Evolutionary conservation across 2,329 filamentous ascomycete genomes (phyloP).

Genomic region (Trichophyton benhamiae): DNA sequence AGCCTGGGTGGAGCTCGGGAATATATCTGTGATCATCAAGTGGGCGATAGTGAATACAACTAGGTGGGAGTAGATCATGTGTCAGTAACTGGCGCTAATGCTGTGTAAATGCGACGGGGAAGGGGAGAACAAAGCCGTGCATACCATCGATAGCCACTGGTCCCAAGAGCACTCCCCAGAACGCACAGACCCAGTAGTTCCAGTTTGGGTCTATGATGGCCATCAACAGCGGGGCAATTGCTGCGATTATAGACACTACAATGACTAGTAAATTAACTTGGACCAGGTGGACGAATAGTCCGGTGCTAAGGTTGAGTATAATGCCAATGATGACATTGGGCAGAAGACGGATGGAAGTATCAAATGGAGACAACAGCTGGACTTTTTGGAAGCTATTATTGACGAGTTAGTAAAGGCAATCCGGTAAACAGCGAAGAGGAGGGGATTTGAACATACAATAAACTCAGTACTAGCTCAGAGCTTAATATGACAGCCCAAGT

Average conservation of each 20-base stretch:
- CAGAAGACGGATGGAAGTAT: constrained; percentile 37
- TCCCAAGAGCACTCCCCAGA: constrained; percentile 11
- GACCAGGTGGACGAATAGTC: constrained; percentile 10
- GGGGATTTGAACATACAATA: constrained; percentile 21
- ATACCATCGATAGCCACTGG: constrained; percentile 13
- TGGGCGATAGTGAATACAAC: constrained; percentile 44
- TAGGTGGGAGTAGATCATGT: constrained; percentile 9
- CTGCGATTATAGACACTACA: constrained; percentile 7
- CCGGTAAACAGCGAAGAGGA: background rate
- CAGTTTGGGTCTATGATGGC: constrained; percentile 9
- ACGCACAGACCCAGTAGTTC: constrained; percentile 13
- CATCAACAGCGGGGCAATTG: constrained; percentile 12
- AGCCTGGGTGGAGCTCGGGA: constrained; percentile 45
- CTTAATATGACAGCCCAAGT: constrained; percentile 37
- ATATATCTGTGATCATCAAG: constrained; percentile 43
- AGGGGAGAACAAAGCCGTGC: constrained; percentile 2
- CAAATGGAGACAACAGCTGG: constrained; percentile 35
- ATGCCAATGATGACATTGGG: constrained; percentile 34
- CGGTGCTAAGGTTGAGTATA: constrained; percentile 10
- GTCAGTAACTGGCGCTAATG: background rate
- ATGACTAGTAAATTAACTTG: constrained; percentile 9
- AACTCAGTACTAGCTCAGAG: constrained; percentile 37
- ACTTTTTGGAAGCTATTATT: constrained; percentile 39
- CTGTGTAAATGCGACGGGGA: background rate
- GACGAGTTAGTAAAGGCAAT: background rate